Percentiles rank a stretch among this genome's conserved stretches.
Evolutionary conservation across 2,329 filamentous ascomycete genomes (phyloP).

Genomic region (Cercospora berteroae): DNA sequence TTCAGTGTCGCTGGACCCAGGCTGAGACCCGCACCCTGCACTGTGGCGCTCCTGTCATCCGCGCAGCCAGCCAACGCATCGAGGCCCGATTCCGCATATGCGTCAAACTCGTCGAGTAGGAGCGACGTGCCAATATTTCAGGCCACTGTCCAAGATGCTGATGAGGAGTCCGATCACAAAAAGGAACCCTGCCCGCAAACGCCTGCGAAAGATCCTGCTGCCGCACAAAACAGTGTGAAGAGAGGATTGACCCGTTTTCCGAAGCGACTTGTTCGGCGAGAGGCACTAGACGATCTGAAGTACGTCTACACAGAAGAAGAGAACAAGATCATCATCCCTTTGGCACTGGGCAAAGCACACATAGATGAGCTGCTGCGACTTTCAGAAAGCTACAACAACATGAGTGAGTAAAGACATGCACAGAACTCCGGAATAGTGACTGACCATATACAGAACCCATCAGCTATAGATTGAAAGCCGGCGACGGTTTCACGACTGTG

Average conservation of each 20-base stretch:
- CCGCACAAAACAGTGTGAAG: neutral
- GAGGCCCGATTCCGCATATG: neutral
- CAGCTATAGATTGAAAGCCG: neutral
- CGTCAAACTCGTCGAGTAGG: neutral
- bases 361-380: conserved; percentile 2
- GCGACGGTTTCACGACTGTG: neutral
- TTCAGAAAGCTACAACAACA: conserved; percentile 1
- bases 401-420: neutral
- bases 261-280: neutral
- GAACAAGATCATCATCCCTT: neutral
- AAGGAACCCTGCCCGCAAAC: neutral
- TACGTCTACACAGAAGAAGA: conserved; percentile 4
- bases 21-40: neutral
- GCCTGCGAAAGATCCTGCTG: neutral
- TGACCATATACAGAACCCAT: neutral
- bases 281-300: neutral
- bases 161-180: neutral
- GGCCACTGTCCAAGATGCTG: neutral
- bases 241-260: neutral
- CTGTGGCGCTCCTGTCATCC: neutral
- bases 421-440: neutral
- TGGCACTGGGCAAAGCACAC: conserved; percentile 5
- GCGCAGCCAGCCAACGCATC: neutral
- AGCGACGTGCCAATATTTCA: neutral
- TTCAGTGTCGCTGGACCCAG: neutral